These are phyloP conservation scores for Papiliotrema laurentii DNA, from an alignment of 1,284 basidiomycete species.

Conservation along the genomic window DNA sequence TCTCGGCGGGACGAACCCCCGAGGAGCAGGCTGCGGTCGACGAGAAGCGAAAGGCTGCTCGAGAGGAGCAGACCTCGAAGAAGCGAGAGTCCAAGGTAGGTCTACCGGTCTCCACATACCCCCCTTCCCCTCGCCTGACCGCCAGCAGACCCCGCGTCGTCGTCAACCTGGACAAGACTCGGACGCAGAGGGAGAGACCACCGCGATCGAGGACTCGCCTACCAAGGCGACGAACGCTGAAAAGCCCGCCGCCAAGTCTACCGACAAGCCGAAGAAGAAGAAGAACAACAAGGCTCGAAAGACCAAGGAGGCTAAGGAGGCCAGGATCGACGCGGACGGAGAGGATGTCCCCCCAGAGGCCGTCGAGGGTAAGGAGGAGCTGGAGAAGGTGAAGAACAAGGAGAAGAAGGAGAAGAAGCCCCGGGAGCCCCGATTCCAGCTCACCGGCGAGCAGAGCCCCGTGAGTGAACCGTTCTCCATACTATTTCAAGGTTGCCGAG, in stretches of 20 bases:
- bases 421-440: constrained; percentile 46
- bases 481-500: constrained; percentile 15
- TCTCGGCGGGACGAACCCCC: constrained; percentile 89
- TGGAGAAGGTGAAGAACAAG: constrained; percentile 33
- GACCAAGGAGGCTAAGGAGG: constrained; percentile 41
- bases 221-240: constrained; percentile 6
- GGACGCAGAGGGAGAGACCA: constrained; percentile 13
- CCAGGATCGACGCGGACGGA: constrained; percentile 44
- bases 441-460: constrained; percentile 59
- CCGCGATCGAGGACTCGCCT: constrained; percentile 5
- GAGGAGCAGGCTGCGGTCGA: constrained; percentile 62
- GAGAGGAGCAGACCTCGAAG: constrained; percentile 25
- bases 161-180: constrained; percentile 41
- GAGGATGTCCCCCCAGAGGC: constrained; percentile 24
- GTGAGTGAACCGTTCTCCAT: constrained; percentile 50
- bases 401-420: constrained; percentile 34
- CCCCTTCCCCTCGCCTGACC: background rate
- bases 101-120: background rate
- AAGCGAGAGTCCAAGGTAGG: constrained; percentile 35
- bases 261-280: constrained; percentile 18
- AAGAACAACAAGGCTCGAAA: constrained; percentile 25
- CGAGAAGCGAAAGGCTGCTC: constrained; percentile 30
- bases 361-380: constrained; percentile 38
- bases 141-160: constrained; percentile 27
- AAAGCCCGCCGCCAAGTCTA: constrained; percentile 7